Percentiles rank a stretch among this genome's conserved stretches.
These are phyloP conservation scores for Davidsoniella neocaledoniae DNA, from an alignment of 2,329 filamentous ascomycete genomes.

Conservation along the genomic window DNA sequence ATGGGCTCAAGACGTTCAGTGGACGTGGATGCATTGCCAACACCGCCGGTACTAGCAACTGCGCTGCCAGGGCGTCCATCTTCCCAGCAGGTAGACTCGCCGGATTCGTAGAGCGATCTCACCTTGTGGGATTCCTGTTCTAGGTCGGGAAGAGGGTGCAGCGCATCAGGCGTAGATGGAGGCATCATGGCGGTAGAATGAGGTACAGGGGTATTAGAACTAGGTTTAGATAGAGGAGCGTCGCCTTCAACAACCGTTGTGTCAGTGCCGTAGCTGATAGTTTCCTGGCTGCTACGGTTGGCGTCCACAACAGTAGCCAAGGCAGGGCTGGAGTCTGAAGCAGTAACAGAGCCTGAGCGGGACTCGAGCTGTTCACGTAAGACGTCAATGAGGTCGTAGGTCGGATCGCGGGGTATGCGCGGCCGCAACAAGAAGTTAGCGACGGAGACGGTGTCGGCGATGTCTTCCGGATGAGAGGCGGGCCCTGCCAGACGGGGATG, in stretches of 20 bases:
- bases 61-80: slow-evolving; percentile 22
- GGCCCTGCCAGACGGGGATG: slow-evolving; percentile 3
- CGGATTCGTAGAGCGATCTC: slow-evolving; percentile 46
- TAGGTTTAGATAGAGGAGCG: background rate
- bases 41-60: background rate
- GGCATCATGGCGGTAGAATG: background rate
- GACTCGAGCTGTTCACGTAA: background rate
- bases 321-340: background rate
- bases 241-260: background rate
- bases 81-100: slow-evolving; percentile 35
- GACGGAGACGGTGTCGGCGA: slow-evolving; percentile 12
- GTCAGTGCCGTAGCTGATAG: background rate
- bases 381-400: slow-evolving; percentile 9
- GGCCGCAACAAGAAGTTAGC: slow-evolving; percentile 4
- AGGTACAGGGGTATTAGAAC: background rate
- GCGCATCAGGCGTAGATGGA: slow-evolving; percentile 29
- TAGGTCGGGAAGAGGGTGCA: slow-evolving; percentile 32
- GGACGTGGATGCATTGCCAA: slow-evolving; percentile 17
- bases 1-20: slow-evolving; percentile 30
- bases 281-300: background rate
- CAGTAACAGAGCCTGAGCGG: background rate
- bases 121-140: slow-evolving; percentile 51
- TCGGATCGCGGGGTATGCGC: slow-evolving; percentile 2
- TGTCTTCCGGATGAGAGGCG: slow-evolving; percentile 7
- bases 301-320: background rate